These are phyloP conservation scores for Pistacia atlantica DNA, from an alignment of 345 rosid species.

Conservation along the genomic window DNA sequence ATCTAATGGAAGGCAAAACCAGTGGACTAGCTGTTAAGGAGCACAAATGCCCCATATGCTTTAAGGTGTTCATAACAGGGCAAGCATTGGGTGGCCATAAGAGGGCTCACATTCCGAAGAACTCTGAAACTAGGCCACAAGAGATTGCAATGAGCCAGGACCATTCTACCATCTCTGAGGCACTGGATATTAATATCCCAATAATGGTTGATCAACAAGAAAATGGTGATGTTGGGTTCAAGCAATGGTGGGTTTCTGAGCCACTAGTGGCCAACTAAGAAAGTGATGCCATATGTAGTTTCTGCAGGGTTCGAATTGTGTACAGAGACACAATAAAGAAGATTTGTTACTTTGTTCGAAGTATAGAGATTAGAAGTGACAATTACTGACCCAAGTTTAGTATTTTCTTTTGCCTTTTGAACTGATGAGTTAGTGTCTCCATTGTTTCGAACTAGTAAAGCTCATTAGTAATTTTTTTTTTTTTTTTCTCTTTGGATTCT, in stretches of 20 bases:
- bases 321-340: background rate
- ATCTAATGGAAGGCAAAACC: constrained; percentile 22
- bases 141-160: constrained; percentile 18
- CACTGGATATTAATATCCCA: constrained; percentile 24
- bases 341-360: background rate
- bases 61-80: constrained; percentile 39
- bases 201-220: constrained; percentile 12
- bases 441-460: background rate
- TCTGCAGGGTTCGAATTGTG: constrained; percentile 2
- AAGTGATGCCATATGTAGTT: background rate
- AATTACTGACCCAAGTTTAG: background rate
- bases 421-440: background rate
- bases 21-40: constrained; percentile 31
- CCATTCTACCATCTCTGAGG: constrained; percentile 16
- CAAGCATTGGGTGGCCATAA: constrained; percentile 71
- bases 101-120: constrained; percentile 37
- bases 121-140: constrained; percentile 19
- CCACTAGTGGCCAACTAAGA: constrained; percentile 35
- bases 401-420: background rate
- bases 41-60: constrained; percentile 41
- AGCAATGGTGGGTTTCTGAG: constrained; percentile 25
- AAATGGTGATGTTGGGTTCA: constrained; percentile 23
- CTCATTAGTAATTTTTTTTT: background rate
- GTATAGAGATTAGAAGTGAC: background rate
- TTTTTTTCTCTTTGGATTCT: background rate